phyloP scores from a whole-genome alignment of 1,284 basidiomycete genomes.

The Boletus smithii region DNA sequence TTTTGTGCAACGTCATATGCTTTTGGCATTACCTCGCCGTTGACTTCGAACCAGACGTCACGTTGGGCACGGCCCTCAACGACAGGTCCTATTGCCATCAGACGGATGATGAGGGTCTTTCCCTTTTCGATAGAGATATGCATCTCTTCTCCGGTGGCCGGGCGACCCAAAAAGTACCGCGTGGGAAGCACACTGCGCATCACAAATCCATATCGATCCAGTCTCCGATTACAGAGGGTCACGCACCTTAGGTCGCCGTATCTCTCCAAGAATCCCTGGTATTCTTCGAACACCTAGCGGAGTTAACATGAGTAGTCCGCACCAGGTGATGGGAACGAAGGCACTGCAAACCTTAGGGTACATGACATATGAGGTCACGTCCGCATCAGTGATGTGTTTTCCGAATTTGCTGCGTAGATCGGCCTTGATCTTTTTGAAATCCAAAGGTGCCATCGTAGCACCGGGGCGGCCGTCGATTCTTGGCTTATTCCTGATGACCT shows the following conservation, averaged over 20 bases:
- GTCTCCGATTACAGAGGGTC: constrained; percentile 8
- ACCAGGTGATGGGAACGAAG: constrained; percentile 5
- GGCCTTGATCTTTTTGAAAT: constrained; percentile 95
- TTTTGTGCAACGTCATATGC: constrained; percentile 6
- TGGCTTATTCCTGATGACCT: constrained; percentile 91
- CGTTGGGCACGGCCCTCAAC: constrained; percentile 88
- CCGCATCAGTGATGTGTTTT: constrained; percentile 87
- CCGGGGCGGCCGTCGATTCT: constrained; percentile 94
- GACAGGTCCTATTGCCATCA: constrained; percentile 93
- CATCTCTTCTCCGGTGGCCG: constrained; percentile 92
- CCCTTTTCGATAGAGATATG: constrained; percentile 96
- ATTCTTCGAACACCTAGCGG: constrained; percentile 91
- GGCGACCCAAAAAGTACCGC: constrained; percentile 94
- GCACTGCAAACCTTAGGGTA: constrained; percentile 74
- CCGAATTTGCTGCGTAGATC: constrained; percentile 94
- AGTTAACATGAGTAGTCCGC: constrained; percentile 17
- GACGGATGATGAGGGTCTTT: constrained; percentile 93
- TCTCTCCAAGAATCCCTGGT: constrained; percentile 90
- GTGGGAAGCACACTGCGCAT: constrained; percentile 81
- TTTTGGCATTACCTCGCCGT: constrained; percentile 71
- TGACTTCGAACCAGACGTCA: constrained; percentile 98
- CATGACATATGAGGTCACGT: constrained; percentile 96
- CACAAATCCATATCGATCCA: constrained; percentile 18
- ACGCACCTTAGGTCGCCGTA: constrained; percentile 89
- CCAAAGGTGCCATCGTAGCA: constrained; percentile 79